Conservation (phyloP, 352 stramenopile genomes). For the Pythium volutum region DNA sequence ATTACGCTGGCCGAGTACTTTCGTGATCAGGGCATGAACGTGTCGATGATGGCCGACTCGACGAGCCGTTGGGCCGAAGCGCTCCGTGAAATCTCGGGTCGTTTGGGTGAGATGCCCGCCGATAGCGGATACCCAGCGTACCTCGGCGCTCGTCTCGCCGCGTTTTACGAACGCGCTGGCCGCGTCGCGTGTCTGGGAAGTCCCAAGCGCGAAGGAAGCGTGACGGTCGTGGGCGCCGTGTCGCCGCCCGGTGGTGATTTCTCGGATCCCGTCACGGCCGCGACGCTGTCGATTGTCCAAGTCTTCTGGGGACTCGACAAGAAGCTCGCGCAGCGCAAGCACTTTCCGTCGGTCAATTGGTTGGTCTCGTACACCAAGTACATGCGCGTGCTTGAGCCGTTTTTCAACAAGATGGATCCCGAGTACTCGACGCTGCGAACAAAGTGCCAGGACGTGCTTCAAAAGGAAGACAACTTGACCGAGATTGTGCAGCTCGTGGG, state of each 20-base stretch:
- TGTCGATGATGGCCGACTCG: conserved; percentile 99
- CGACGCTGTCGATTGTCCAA: conserved; percentile 99
- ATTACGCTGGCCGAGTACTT: conserved; percentile 99
- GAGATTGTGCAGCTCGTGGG: conserved; percentile 99
- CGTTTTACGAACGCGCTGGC: conserved; percentile 99
- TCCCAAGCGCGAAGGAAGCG: conserved; percentile 96
- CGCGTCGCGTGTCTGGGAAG: conserved; percentile 96
- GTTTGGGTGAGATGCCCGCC: conserved; percentile 99
- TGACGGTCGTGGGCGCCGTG: conserved; percentile 99
- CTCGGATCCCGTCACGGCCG: conserved; percentile 98
- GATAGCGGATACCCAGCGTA: conserved; percentile 98
- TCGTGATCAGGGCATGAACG: conserved; percentile 98
- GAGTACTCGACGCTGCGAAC: conserved; percentile 98
- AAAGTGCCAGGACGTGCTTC: conserved; percentile 96
- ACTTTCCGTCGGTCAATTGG: conserved; percentile 99
- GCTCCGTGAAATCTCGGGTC: conserved; percentile 99
- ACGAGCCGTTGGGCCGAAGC: conserved; percentile 99
- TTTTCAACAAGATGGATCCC: conserved; percentile 98
- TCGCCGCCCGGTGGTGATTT: conserved; percentile 99
- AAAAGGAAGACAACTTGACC: conserved; percentile 97
- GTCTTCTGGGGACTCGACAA: conserved; percentile 99
- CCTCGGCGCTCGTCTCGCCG: conserved; percentile 97
- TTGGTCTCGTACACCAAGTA: conserved; percentile 99
- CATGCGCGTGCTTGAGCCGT: conserved; percentile 99
- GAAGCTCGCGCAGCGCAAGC: conserved; percentile 99